Evolutionary conservation across 2,329 filamentous ascomycete genomes (phyloP).

Genomic region (Teratosphaeriaceae sp.): DNA sequence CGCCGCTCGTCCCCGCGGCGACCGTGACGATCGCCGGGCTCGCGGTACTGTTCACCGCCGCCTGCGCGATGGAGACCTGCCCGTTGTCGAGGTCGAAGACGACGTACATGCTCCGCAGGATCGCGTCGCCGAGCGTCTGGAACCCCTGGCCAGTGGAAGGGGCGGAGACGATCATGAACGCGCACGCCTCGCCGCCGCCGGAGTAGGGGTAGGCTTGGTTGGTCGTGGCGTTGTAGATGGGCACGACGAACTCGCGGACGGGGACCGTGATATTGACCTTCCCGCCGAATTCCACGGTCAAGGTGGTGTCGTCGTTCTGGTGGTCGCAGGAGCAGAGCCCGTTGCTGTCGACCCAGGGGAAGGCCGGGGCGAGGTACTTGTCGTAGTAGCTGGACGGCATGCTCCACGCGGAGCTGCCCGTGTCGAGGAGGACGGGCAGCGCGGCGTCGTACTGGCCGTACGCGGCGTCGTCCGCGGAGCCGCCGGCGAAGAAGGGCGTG

Average conservation of each 20-base stretch:
- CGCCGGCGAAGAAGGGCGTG: slow-evolving; percentile 16
- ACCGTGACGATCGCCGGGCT: slow-evolving; percentile 20
- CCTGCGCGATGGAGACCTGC: slow-evolving; percentile 28
- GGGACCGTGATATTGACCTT: slow-evolving; percentile 24
- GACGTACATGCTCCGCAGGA: slow-evolving; percentile 29
- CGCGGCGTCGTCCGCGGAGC: slow-evolving; percentile 12
- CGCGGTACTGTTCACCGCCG: slow-evolving; percentile 19
- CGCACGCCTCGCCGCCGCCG: slow-evolving; percentile 18
- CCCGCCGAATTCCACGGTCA: slow-evolving; percentile 24
- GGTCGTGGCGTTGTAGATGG: slow-evolving; percentile 21
- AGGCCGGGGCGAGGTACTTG: slow-evolving; percentile 15
- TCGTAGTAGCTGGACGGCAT: slow-evolving; percentile 19
- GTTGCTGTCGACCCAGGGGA: slow-evolving; percentile 16
- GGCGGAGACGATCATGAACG: slow-evolving; percentile 20
- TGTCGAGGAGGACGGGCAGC: slow-evolving; percentile 27
- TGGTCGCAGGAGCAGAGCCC: slow-evolving; percentile 20
- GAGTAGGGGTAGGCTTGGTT: slow-evolving; percentile 14
- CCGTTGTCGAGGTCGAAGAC: slow-evolving; percentile 32
- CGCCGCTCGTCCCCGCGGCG: slow-evolving; percentile 20
- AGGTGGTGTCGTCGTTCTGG: slow-evolving; percentile 17
- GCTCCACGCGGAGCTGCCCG: slow-evolving; percentile 25
- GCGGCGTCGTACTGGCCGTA: slow-evolving; percentile 13
- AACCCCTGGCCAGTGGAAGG: slow-evolving; percentile 11
- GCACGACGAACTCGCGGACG: slow-evolving; percentile 23
- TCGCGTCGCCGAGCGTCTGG: slow-evolving; percentile 24